Conservation (phyloP, 306 rosid genomes). For the Dalbergia oliveri region DNA sequence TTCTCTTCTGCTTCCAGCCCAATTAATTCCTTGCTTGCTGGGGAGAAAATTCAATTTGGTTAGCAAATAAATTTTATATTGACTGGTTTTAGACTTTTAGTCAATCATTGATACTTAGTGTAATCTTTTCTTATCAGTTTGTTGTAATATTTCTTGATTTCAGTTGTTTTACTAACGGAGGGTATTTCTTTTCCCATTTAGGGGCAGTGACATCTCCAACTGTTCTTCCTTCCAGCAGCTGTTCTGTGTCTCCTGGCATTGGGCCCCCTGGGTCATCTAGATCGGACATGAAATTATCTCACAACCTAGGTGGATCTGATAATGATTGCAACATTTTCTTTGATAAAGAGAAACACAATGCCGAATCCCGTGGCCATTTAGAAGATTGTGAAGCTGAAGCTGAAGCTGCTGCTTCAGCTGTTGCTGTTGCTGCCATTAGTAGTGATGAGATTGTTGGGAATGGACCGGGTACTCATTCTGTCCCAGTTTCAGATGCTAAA, state of each 20-base stretch:
- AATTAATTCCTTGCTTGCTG: constrained; percentile 92
- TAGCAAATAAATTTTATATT: constrained; percentile 47
- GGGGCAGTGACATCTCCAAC: constrained; percentile 99
- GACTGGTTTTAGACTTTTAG: constrained; percentile 19
- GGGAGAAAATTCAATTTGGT: constrained; percentile 99
- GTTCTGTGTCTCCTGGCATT: constrained; percentile 70
- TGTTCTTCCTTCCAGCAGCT: constrained; percentile 72
- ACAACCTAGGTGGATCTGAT: constrained; percentile 68
- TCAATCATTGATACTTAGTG: constrained; percentile 16
- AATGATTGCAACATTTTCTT: constrained; percentile 74
- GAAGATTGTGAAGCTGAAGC: constrained; percentile 89
- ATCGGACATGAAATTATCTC: constrained; percentile 71
- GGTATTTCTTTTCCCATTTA: constrained; percentile 45
- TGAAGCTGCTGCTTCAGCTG: constrained; percentile 98
- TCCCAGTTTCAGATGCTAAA: constrained; percentile 68
- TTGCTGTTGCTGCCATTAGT: constrained; percentile 96
- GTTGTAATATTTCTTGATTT: constrained; percentile 34
- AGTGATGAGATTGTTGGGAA: constrained; percentile 81
- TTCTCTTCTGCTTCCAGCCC: constrained; percentile 80
- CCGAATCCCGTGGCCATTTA: constrained; percentile 66
- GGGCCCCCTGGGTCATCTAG: constrained; percentile 72
- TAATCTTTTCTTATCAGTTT: constrained; percentile 5
- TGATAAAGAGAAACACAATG: constrained; percentile 66
- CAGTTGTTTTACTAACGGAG: constrained; percentile 30
- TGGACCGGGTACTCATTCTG: constrained; percentile 68